Base-by-base conservation (phyloP, 192 early-diverging fungal genomes). In the Phlyctochytrium bullatum region DNA sequence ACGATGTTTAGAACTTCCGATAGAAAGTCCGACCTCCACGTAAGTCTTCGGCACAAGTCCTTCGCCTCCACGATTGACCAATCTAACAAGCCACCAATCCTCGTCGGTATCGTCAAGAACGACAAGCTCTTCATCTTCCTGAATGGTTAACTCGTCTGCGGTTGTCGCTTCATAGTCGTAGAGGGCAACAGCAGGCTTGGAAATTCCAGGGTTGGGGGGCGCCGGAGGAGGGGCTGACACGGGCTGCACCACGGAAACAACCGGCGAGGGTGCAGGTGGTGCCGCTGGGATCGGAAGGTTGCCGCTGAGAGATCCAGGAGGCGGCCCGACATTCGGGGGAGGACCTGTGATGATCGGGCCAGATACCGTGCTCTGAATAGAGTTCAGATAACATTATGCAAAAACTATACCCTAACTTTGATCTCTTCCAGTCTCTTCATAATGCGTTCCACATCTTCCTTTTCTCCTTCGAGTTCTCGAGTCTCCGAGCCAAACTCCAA, bases 11-110 rank as follows among this genome's bases (percentile, higher is more conserved):
- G 24, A 52, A 24, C 50, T 52, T 20, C 0, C 20, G 1, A n/a
- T n/a, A n/a, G n/a, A n/a, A n/a, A n/a, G n/a, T n/a, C 60, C 56
- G 47, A 86, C 74, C 66, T 94, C 89, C n/a, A 98, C 87, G 83
- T 99, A 98, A 62, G 88, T 89, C 51, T 84, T 87, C 14, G 97
- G 97, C 30, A 98, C 90, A 32, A 97, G 76, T 20, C 97, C 97
- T 67, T 91, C 82, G 29, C 78, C 24, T n/a, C 72, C 58, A 25
- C 77, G 60, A 0, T 72, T 81, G 69, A 94, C 91, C 58, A 88
- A 74, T 59, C 92, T 86, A 4, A 93, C 94, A 58, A 83, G 82
- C 81, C 89, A 91, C 97, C 97, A 98, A 68, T 96, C 93, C 16
- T 88, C 83, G 85, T 96, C 96, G 53, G 88, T 86, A 70, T 87